Evolutionary conservation across 139 green algal species (phyloP).

Genomic region (Auxenochlorella protothecoides): DNA sequence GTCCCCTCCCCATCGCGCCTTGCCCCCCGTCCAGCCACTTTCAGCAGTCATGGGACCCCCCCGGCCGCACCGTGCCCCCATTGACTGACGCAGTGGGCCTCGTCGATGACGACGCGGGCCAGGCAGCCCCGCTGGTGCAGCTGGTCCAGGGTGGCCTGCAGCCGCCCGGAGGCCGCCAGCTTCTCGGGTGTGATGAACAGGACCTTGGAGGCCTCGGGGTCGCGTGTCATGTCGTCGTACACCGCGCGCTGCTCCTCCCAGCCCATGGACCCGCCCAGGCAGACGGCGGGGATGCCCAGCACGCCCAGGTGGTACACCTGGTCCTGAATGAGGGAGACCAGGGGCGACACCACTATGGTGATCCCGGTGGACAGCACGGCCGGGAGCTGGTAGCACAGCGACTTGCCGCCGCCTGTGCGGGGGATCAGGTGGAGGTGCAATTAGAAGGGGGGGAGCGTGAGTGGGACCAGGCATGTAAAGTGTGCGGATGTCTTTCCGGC

Average conservation of each 20-base stretch:
- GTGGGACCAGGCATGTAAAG: no score
- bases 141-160: conserved; percentile 52
- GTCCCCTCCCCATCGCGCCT: no score
- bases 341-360: conserved; percentile 61
- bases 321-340: conserved; percentile 79
- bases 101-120: conserved; percentile 74
- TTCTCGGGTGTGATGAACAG: conserved; percentile 90
- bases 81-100: conserved; percentile 92
- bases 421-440: not conserved
- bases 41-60: no score
- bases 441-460: not conserved
- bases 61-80: conserved; percentile 64
- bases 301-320: conserved; percentile 62
- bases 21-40: no score
- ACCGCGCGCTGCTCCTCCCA: conserved; percentile 31
- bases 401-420: conserved; percentile 54
- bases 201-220: conserved; percentile 37
- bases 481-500: no score
- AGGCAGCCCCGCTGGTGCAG: conserved; percentile 44
- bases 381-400: conserved; percentile 71
- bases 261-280: conserved; percentile 24
- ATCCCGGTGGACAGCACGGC: conserved; percentile 45
- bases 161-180: conserved; percentile 40
- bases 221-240: conserved; percentile 14
- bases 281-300: conserved; percentile 31